phyloP scores from a whole-genome alignment of 768 basidiomycete genomes.

The Lepiota subincarnata region DNA sequence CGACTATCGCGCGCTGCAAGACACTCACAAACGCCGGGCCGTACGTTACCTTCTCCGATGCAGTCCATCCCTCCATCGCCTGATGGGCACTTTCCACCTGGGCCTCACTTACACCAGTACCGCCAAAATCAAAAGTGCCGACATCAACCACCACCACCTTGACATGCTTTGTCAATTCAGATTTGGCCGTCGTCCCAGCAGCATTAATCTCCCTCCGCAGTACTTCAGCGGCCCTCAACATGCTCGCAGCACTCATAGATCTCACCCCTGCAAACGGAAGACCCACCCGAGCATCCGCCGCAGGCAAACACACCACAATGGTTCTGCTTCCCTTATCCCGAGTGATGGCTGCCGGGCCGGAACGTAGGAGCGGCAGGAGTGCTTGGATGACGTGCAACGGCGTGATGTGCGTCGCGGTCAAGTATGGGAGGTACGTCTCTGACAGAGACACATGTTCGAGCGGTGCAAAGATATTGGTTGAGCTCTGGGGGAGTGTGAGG shows the following conservation, averaged over 20 bases:
- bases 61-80: constrained; percentile 68
- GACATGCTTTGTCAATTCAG: constrained; percentile 61
- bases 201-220: constrained; percentile 68
- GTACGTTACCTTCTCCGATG: constrained; percentile 69
- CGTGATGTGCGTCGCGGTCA: constrained; percentile 70
- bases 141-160: constrained; percentile 72
- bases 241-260: constrained; percentile 75
- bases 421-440: constrained; percentile 62
- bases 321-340: constrained; percentile 52
- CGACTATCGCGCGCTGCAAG: constrained; percentile 26
- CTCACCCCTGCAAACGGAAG: constrained; percentile 65
- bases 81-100: constrained; percentile 35
- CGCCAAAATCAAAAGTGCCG: constrained; percentile 46
- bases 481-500: constrained; percentile 48
- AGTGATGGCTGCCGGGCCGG: constrained; percentile 47
- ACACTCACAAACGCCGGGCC: constrained; percentile 61
- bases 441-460: constrained; percentile 67
- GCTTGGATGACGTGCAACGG: constrained; percentile 76
- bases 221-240: constrained; percentile 66
- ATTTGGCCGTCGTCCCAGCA: constrained; percentile 49
- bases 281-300: constrained; percentile 67
- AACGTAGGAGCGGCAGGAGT: constrained; percentile 71
- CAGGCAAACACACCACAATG: constrained; percentile 73
- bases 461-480: constrained; percentile 49
- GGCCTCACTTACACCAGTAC: constrained; percentile 12